Evolutionary conservation across 345 rosid species (phyloP).

Genomic region (Populus tremula): DNA sequence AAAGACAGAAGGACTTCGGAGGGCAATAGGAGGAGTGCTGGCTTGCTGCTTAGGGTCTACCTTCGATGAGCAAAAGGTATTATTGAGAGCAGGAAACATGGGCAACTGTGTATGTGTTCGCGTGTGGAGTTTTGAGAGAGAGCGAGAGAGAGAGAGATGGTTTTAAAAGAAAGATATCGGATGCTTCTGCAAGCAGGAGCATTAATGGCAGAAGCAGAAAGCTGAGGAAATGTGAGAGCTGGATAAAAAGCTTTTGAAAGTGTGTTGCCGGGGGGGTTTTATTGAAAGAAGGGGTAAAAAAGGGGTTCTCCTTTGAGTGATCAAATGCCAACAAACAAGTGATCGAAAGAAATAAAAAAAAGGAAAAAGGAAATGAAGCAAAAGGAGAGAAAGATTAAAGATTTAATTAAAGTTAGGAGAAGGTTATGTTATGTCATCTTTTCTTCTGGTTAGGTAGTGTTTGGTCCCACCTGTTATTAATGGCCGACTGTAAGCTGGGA

Average conservation of each 20-base stretch:
- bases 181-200: slow-evolving; percentile 31
- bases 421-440: slow-evolving; percentile 11
- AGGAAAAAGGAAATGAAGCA: neutral
- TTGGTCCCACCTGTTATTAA: slow-evolving; percentile 38
- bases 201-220: slow-evolving; percentile 24
- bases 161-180: slow-evolving; percentile 20
- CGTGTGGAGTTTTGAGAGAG: neutral
- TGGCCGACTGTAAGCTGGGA: slow-evolving; percentile 27
- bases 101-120: slow-evolving; percentile 7
- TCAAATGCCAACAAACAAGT: slow-evolving; percentile 8
- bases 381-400: slow-evolving; percentile 1
- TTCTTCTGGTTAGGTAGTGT: slow-evolving; percentile 33
- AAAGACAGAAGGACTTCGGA: neutral
- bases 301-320: neutral
- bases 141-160: slow-evolving; percentile 6
- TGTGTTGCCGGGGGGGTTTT: neutral
- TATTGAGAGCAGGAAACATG: slow-evolving; percentile 33
- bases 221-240: slow-evolving; percentile 7
- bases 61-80: slow-evolving; percentile 22
- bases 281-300: neutral
- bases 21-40: neutral
- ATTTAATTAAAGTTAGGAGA: neutral
- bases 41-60: neutral
- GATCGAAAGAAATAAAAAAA: neutral
- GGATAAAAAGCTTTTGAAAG: slow-evolving; percentile 13